Base-by-base conservation (phyloP, 305 asterid genomes). In the Ruellia speciosa region DNA sequence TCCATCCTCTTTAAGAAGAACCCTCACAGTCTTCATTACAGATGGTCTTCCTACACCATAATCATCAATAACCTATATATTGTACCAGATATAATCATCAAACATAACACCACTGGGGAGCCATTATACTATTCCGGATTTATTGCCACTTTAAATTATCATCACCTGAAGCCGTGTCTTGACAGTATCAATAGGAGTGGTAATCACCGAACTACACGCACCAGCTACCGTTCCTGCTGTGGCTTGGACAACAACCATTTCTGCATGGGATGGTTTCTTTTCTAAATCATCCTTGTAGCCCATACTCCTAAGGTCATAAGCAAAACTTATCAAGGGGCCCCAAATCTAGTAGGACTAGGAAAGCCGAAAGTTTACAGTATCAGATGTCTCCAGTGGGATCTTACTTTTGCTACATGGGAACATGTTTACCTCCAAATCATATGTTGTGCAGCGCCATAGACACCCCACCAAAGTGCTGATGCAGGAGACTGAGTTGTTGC, bases 391-490 rank as follows among this genome's bases (percentile, higher is more conserved):
- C 60, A 53, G 60, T 18, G 16, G 16, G 18, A 35, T 54, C 63
- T 46, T 37, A 49, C 45, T 24, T 50, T 8, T 31, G 43, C 14
- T 48, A 46, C 31, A 24, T 31, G 46, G 39, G n/a, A 40, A 55
- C 40, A 56, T 24, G 43, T 24, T 18, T 77, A 85, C 96, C 95
- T 79, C 97, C 97, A 90, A 33, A 83, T 78, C 45, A 75, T 66
- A 68, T 87, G 94, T 57, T 90, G 96, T 19, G 97, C 84, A 49
- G 87, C 66, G 62, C 92, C 96, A 64, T 90, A 90, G 49, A 88
- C 81, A 70, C 92, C 95, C 97, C 96, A 90, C 97, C 97, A 90
- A 54, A 90, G 89, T 18, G 97, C 97, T 10, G 88, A 76, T 66
- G 96, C 97, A 70, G 97, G 89, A 58, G 97, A 58, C 65, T 87